phyloP scores from a whole-genome alignment of 108 stramenopile species.

The Nannochloropsis oceanica region DNA sequence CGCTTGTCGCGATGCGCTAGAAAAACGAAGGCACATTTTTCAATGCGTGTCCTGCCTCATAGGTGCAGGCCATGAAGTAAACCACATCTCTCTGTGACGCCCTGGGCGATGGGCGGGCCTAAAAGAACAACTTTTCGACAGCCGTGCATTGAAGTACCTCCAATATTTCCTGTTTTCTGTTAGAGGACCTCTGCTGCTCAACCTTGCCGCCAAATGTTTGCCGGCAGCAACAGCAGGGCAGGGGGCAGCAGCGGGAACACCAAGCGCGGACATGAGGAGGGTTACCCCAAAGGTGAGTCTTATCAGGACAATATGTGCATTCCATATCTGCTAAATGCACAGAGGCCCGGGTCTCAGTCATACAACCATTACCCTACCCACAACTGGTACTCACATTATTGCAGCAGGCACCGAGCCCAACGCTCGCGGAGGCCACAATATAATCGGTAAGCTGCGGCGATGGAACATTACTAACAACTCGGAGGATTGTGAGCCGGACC shows the following conservation, averaged over 20 bases:
- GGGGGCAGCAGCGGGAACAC: neutral
- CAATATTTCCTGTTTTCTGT: too few species aligned
- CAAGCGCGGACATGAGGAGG: neutral
- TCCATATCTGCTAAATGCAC: neutral
- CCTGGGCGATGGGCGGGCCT: too few species aligned
- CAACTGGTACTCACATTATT: neutral
- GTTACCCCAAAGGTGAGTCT: neutral
- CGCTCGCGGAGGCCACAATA: neutral
- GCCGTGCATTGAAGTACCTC: too few species aligned
- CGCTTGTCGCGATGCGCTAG: too few species aligned
- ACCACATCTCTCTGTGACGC: too few species aligned
- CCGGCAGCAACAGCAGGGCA: neutral
- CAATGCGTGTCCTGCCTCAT: too few species aligned
- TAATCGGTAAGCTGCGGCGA: neutral
- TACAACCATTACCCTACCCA: too few species aligned
- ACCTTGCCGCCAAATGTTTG: neutral
- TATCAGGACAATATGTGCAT: neutral
- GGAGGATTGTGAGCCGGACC: neutral
- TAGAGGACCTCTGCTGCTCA: too few species aligned
- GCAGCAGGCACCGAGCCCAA: neutral
- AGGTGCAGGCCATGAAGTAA: too few species aligned
- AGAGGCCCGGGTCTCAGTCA: too few species aligned
- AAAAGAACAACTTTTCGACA: too few species aligned
- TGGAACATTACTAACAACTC: neutral
- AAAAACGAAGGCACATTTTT: too few species aligned